Evolutionary conservation across 352 stramenopile genomes (phyloP), one percentile per base, ranked within the genome.

Genomic region (Phytophthora cryptogea): DNA sequence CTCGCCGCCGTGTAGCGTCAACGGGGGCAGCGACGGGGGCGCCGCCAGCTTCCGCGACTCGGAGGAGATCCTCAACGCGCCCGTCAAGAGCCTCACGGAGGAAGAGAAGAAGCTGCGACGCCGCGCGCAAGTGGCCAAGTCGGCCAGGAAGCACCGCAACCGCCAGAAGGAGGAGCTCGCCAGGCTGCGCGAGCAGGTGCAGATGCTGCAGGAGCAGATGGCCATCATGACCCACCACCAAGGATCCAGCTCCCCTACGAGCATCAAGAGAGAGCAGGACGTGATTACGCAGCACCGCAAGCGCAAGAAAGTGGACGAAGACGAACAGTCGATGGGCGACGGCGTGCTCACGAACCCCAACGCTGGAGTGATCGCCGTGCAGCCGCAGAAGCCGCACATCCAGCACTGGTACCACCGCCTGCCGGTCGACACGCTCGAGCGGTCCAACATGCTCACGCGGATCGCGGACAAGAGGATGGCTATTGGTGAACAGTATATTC

Each of bases 41-140:
- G 44, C 40, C 35, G 48, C 44, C 37, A 57, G 59, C 20, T 36
- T 81, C 23, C 70, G 68, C 26, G 78, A 90, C 68, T 87, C 78
- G 49, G 81, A 93, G 52, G 82, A 90, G 50, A 87, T 93, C 60
- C 55, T 93, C n/a, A 88, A 86, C 20, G 81, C 80, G 37, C 84
- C 84, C 2, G 81, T 93, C 2, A 90, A 89, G 64, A 89, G 74
- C 45, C 71, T 93, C n/a, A 93, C 73, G 0, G 84, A 93, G 56
- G 80, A 93, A 40, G 84, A 93, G 54, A 93, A 93, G 55, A 93
- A 93, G 66, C 70, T 91, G 30, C 80, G 84, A 31, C 68, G 84
- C 16, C 80, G 84, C 46, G 84, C 84, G 1, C 84, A 93, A 67
- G 84, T 93, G 54, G 84, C 84, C 50, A 93, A 93, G 58, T 91